phyloP scores from a whole-genome alignment of 345 rosid species.

The Excoecaria agallocha region DNA sequence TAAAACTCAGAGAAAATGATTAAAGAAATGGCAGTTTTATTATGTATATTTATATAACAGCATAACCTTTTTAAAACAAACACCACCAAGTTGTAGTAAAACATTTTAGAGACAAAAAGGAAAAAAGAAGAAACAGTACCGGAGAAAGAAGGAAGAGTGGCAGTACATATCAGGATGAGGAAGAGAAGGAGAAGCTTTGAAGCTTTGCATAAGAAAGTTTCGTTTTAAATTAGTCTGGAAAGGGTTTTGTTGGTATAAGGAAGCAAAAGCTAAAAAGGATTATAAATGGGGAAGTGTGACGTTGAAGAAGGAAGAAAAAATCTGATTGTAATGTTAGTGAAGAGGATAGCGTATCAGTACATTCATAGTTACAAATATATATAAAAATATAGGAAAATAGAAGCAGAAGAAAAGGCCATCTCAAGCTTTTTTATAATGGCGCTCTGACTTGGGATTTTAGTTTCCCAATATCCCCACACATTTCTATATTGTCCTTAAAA shows the following conservation, averaged over 20 bases:
- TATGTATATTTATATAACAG: too few relatives aligned
- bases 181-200: constrained; percentile 44
- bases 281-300: neutral
- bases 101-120: neutral
- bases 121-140: constrained; percentile 38
- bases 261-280: neutral
- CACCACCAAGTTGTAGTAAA: neutral
- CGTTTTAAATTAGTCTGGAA: too few relatives aligned
- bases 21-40: neutral
- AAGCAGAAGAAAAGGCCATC: constrained; percentile 16
- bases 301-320: constrained; percentile 17
- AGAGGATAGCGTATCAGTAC: constrained; percentile 34
- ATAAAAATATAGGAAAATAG: too few relatives aligned
- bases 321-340: constrained; percentile 30
- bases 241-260: neutral
- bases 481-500: constrained; percentile 9
- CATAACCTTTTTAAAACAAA: neutral
- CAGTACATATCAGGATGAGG: constrained; percentile 54
- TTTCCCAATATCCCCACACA: constrained; percentile 56
- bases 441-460: constrained; percentile 73
- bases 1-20: neutral
- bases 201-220: constrained; percentile 60
- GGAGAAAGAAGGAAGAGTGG: constrained; percentile 63
- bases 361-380: too few relatives aligned
- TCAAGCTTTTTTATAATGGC: constrained; percentile 40